Percentiles rank a stretch among this genome's conserved stretches.
phyloP scores from a whole-genome alignment of 768 basidiomycete genomes.

The Leccinum boreale region DNA sequence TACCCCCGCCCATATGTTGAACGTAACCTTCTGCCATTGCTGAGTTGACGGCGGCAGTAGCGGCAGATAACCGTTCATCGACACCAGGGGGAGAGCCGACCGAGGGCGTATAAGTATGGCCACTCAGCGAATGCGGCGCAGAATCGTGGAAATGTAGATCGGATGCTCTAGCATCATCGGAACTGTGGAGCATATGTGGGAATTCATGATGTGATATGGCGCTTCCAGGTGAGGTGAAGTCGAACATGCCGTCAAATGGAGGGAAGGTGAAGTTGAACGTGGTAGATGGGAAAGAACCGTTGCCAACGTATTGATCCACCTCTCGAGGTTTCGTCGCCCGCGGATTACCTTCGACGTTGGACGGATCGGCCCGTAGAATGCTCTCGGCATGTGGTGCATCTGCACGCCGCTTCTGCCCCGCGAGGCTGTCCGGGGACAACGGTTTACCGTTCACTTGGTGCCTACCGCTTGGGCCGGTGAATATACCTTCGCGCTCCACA shows the following conservation, averaged over 20 bases:
- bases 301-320: slow-evolving; percentile 39
- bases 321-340: slow-evolving; percentile 30
- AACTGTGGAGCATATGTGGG: slow-evolving; percentile 31
- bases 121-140: slow-evolving; percentile 28
- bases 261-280: slow-evolving; percentile 74
- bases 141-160: slow-evolving; percentile 33
- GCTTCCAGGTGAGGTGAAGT: slow-evolving; percentile 37
- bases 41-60: slow-evolving; percentile 62
- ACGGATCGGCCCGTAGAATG: slow-evolving; percentile 75
- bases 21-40: slow-evolving; percentile 73
- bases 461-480: slow-evolving; percentile 57
- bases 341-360: slow-evolving; percentile 44
- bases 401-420: slow-evolving; percentile 77
- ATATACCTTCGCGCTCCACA: slow-evolving; percentile 63
- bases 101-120: slow-evolving; percentile 35
- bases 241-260: slow-evolving; percentile 62
- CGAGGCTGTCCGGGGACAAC: slow-evolving; percentile 55
- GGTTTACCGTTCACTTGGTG: slow-evolving; percentile 83
- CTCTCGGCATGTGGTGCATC: slow-evolving; percentile 80
- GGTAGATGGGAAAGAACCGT: slow-evolving; percentile 60
- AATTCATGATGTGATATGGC: slow-evolving; percentile 36
- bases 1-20: slow-evolving; percentile 50
- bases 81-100: slow-evolving; percentile 29
- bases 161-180: slow-evolving; percentile 27
- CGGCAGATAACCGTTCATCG: slow-evolving; percentile 58